These are phyloP conservation scores for Cystobasidium ongulense DNA, from an alignment of 768 basidiomycete species.

Conservation along the genomic window DNA sequence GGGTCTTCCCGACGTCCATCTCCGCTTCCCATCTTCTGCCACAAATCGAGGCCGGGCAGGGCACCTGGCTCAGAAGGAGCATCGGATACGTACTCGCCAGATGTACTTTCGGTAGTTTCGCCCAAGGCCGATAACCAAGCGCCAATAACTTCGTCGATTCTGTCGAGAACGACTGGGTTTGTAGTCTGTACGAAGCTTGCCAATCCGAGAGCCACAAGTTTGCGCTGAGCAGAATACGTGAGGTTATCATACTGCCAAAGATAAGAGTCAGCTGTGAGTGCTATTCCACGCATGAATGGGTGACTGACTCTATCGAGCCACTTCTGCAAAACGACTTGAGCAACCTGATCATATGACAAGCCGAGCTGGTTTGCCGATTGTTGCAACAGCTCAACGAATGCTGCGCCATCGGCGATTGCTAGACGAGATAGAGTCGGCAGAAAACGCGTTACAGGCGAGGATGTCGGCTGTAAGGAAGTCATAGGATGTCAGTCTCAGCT, in stretches of 20 bases:
- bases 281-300: not conserved
- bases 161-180: constrained; percentile 61
- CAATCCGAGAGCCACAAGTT: constrained; percentile 73
- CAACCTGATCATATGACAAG: constrained; percentile 54
- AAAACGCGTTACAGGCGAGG: constrained; percentile 55
- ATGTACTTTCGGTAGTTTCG: constrained; percentile 64
- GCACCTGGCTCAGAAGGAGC: no score
- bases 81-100: constrained; percentile 37
- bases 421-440: constrained; percentile 69
- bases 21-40: not conserved
- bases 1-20: no score
- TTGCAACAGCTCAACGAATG: constrained; percentile 64
- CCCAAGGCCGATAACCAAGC: constrained; percentile 83
- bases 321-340: constrained; percentile 62
- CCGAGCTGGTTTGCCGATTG: constrained; percentile 53
- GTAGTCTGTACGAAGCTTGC: constrained; percentile 69
- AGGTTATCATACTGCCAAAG: constrained; percentile 73
- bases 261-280: not conserved
- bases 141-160: constrained; percentile 71
- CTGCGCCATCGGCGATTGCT: constrained; percentile 56
- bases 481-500: not conserved
- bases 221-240: constrained; percentile 74
- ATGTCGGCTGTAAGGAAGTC: constrained; percentile 1
- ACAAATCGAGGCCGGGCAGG: constrained; percentile 13
- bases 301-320: constrained; percentile 61